Conservation (phyloP, 495 filamentous ascomycete species). For the Talaromyces borbonicus region DNA sequence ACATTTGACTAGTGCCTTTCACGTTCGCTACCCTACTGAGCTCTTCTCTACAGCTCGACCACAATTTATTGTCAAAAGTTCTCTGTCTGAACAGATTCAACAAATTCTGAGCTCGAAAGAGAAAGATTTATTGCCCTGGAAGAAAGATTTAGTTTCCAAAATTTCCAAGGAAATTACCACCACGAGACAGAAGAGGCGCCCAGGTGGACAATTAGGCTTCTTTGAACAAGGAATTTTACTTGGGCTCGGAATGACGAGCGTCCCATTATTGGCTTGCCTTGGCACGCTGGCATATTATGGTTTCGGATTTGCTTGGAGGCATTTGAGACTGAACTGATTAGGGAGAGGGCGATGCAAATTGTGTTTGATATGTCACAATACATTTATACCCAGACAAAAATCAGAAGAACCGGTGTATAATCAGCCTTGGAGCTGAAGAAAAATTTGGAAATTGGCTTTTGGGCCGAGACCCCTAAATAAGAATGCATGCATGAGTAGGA, state of each 20-base stretch:
- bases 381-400: too few species aligned
- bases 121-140: too few species aligned
- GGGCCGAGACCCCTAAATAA: too few species aligned
- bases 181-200: conserved; percentile 21
- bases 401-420: too few species aligned
- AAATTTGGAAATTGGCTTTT: too few species aligned
- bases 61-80: conserved; percentile 20
- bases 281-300: conserved; percentile 4
- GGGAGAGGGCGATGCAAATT: neutral
- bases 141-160: conserved; percentile 7
- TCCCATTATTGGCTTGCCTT: conserved; percentile 7
- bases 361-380: neutral
- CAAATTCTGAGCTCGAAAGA: neutral
- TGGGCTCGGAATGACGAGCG: conserved; percentile 15
- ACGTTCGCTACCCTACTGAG: conserved; percentile 23
- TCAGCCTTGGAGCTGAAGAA: too few species aligned
- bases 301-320: neutral
- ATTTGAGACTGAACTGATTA: neutral
- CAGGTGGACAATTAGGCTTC: conserved; percentile 33
- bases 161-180: conserved; percentile 11
- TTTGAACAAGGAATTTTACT: conserved; percentile 44
- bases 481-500: too few species aligned
- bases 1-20: neutral
- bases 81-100: conserved; percentile 9
- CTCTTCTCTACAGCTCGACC: conserved; percentile 33